These are phyloP conservation scores for Sedum album DNA, from an alignment of 164 flowering plant genomes.

Conservation along the genomic window DNA sequence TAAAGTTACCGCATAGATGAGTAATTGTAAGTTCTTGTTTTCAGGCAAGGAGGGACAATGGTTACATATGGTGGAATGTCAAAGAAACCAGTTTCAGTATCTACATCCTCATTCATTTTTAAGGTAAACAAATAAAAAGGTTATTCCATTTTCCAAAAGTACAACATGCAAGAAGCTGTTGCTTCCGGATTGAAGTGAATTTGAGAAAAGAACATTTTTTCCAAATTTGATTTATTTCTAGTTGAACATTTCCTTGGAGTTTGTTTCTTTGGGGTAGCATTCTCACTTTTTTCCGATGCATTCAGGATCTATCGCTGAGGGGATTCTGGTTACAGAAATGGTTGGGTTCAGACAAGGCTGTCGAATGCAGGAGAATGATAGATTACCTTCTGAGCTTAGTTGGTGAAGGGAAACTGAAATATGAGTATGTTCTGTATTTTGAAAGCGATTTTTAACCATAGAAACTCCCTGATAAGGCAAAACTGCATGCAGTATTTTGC, in stretches of 20 bases:
- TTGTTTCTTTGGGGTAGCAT: background rate
- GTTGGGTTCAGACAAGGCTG: constrained; percentile 52
- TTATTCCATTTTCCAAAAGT: background rate
- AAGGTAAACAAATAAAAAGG: constrained; percentile 42
- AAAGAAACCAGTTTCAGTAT: constrained; percentile 81
- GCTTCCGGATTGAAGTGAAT: background rate
- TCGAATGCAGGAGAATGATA: constrained; percentile 68
- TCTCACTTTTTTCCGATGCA: background rate
- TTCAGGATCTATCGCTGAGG: constrained; percentile 83
- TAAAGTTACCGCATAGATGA: background rate
- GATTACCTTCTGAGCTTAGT: constrained; percentile 65
- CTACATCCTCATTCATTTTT: constrained; percentile 91
- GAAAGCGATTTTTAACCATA: background rate
- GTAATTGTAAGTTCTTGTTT: constrained; percentile 5
- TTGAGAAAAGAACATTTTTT: background rate
- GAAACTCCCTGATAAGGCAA: background rate
- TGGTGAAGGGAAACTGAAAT: constrained; percentile 59
- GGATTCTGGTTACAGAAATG: constrained; percentile 97
- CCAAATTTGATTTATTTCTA: background rate
- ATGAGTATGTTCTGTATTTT: constrained; percentile 50
- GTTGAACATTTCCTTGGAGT: background rate
- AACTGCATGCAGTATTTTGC: background rate
- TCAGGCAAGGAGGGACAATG: constrained; percentile 93
- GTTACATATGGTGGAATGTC: constrained; percentile 99
- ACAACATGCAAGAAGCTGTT: background rate